These are phyloP conservation scores for Lasiodiplodia theobromae DNA, from an alignment of 2,329 filamentous ascomycete species.

Conservation along the genomic window DNA sequence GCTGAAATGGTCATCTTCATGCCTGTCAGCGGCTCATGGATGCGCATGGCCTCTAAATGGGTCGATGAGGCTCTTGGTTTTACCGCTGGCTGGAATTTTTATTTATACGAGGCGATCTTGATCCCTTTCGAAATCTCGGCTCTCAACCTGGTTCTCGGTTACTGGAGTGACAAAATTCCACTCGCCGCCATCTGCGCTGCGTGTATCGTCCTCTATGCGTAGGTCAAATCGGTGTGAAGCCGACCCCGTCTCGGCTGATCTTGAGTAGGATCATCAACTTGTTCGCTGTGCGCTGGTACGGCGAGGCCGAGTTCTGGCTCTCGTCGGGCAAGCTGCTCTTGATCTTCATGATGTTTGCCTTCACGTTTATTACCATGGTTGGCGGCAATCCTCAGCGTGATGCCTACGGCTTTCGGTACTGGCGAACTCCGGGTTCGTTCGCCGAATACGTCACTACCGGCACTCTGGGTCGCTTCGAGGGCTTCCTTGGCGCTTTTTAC, in stretches of 20 bases:
- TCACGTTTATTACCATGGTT: conserved; percentile 47
- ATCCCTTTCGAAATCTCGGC: conserved; percentile 60
- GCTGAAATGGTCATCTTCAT: conserved; percentile 71
- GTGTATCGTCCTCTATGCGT: conserved; percentile 53
- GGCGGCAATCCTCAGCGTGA: conserved; percentile 46
- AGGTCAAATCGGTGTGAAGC: conserved; percentile 32
- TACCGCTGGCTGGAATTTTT: conserved; percentile 59
- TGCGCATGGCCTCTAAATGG: conserved; percentile 70
- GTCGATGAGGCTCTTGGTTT: conserved; percentile 71
- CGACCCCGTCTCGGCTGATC: conserved; percentile 4
- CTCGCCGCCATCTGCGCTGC: conserved; percentile 50
- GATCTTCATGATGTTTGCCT: conserved; percentile 42
- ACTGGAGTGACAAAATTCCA: conserved; percentile 56
- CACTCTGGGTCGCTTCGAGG: conserved; percentile 33
- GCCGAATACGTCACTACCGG: conserved; percentile 38
- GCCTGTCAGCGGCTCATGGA: conserved; percentile 69
- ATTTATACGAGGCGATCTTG: conserved; percentile 59
- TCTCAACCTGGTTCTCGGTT: conserved; percentile 51
- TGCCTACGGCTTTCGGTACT: conserved; percentile 47
- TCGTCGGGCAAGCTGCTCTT: conserved; percentile 62
- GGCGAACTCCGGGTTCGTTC: conserved; percentile 35
- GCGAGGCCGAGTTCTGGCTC: conserved; percentile 71
- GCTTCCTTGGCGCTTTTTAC: conserved; percentile 52
- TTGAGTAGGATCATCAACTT: conserved; percentile 20
- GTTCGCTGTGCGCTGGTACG: conserved; percentile 29